Evolutionary conservation across 352 stramenopile genomes (phyloP), one percentile per base, ranked within the genome.

Genomic region (Phytopythium kandeliae): DNA sequence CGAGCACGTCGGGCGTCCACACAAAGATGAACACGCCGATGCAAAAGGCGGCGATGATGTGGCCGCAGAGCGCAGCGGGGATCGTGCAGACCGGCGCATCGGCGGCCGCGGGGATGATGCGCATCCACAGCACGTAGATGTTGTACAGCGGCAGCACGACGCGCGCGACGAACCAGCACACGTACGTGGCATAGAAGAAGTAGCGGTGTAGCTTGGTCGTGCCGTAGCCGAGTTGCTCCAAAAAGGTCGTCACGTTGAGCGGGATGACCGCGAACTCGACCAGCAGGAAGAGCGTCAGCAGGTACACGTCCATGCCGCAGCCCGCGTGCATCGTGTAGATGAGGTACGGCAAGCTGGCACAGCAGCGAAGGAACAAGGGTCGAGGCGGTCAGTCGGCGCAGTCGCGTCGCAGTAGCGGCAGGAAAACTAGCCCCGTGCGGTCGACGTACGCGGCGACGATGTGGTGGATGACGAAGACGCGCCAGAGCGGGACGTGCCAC

Each of bases 201-300:
- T 71, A 70, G 40, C 62, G 51, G 55, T 91, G 78, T 35, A 71
- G 33, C 19, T 58, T 64, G 26, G 57, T 86, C 54, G 88, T 78
- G 56, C 73, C 76, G 56, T 78, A 85, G 40, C 80, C 79, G 41
- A 93, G 57, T 41, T 89, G 74, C 54, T 93, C 83, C 40, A 93
- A 67, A 58, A 93, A 84, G 34, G 74, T 87, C 26, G 78, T 82
- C 43, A 89, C 54, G 58, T 93, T 93, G 41, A 93, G 78, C 51
- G 83, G 83, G 31, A 90, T 81, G 33, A 90, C 76, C 2, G 80
- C 82, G 36, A 91, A 75, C 55, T 93, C 83, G n/a, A 93, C 83
- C 46, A 93, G 71, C 54, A 93, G 57, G 48, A 90, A 93, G 34
- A 91, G 64, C 58, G 76, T 82, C 45, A 93, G 63, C 51, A 91